phyloP scores from a whole-genome alignment of 192 early-diverging fungal genomes.

The Podila clonocystis region DNA sequence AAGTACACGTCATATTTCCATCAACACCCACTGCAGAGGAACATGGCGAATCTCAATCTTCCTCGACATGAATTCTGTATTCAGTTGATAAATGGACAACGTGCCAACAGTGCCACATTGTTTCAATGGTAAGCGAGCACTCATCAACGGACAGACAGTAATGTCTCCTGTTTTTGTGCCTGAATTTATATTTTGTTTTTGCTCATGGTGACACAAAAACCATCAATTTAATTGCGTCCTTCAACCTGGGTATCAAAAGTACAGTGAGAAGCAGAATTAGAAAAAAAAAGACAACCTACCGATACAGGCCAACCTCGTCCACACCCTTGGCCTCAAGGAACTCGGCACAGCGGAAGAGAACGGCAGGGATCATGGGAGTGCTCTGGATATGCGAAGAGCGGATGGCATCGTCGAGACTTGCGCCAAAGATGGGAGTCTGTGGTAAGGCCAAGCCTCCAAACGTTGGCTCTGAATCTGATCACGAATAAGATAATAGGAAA shows the following conservation, averaged over 20 bases:
- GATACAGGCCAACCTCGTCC: constrained; percentile 64
- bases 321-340: constrained; percentile 57
- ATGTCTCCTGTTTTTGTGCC: too few species aligned
- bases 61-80: too few species aligned
- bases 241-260: not conserved
- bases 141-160: too few species aligned
- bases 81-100: too few species aligned
- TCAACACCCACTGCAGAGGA: not conserved
- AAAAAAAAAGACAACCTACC: constrained; percentile 30
- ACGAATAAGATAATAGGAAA: not conserved
- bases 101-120: too few species aligned
- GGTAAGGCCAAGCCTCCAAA: constrained; percentile 19
- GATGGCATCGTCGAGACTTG: constrained; percentile 36
- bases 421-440: constrained; percentile 34
- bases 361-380: constrained; percentile 47
- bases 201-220: too few species aligned
- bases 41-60: too few species aligned
- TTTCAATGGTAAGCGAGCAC: too few species aligned
- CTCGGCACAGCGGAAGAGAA: constrained; percentile 52
- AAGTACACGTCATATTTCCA: not conserved
- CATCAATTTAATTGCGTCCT: not conserved
- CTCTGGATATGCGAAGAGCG: constrained; percentile 39
- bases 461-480: constrained; percentile 40
- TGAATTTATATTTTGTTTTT: too few species aligned
- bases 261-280: not conserved